Evolutionary conservation across 495 filamentous ascomycete genomes (phyloP).

Genomic region (Evernia prunastri): DNA sequence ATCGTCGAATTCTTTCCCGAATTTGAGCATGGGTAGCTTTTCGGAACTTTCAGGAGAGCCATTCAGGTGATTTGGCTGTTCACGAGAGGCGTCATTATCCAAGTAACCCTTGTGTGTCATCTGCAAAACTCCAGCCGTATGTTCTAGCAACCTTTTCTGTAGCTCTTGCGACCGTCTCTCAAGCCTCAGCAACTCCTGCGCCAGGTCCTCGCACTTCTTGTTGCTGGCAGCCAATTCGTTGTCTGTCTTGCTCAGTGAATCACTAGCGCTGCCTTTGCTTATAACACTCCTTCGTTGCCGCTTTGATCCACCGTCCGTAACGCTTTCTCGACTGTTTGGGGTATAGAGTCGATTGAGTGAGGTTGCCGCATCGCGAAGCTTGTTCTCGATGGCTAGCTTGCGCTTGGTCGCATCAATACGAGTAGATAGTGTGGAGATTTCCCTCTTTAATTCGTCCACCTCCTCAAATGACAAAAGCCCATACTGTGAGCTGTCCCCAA

Average conservation of each 20-base stretch:
- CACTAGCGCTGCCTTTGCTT: conserved; percentile 37
- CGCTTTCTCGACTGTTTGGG: conserved; percentile 39
- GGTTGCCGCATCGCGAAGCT: conserved; percentile 85
- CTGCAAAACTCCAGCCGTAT: conserved; percentile 86
- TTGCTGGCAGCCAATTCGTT: conserved; percentile 68
- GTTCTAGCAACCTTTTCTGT: conserved; percentile 68
- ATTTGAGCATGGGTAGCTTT: conserved; percentile 35
- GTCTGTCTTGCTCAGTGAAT: conserved; percentile 52
- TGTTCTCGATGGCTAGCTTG: conserved; percentile 84
- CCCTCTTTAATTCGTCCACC: conserved; percentile 84
- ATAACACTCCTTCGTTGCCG: conserved; percentile 47
- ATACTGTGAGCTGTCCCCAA: conserved; percentile 75
- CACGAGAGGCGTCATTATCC: conserved; percentile 50
- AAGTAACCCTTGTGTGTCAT: conserved; percentile 65
- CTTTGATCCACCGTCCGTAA: conserved; percentile 33
- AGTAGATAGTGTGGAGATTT: conserved; percentile 58
- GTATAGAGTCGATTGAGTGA: conserved; percentile 75
- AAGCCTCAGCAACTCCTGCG: conserved; percentile 68
- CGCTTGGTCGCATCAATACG: conserved; percentile 73
- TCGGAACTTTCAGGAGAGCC: conserved; percentile 42
- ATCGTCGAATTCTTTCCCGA: conserved; percentile 64
- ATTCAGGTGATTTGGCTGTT: conserved; percentile 57
- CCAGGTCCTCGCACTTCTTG: conserved; percentile 77
- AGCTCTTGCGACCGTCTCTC: conserved; percentile 67
- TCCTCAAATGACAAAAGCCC: conserved; percentile 86